Conservation (phyloP, 2,329 filamentous ascomycete species). For the Aureobasidium sp. region DNA sequence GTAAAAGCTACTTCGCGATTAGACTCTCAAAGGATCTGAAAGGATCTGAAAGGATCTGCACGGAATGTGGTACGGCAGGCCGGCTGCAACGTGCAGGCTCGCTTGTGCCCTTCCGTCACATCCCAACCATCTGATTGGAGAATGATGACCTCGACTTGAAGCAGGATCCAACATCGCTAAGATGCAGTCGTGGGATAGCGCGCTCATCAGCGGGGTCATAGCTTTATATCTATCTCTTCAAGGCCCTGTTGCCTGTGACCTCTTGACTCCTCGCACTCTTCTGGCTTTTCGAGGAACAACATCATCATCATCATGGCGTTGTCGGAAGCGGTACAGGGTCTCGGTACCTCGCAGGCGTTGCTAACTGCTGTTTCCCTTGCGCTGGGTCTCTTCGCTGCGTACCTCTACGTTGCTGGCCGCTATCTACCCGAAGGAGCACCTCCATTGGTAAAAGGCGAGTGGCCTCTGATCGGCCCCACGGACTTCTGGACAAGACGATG, state of each 20-base stretch:
- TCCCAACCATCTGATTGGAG: not conserved
- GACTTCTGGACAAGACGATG: constrained; percentile 41
- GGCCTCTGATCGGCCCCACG: constrained; percentile 38
- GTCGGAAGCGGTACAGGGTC: not conserved
- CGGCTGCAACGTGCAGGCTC: not conserved
- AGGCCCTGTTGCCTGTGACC: not conserved
- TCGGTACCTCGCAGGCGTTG: not conserved
- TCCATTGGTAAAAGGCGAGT: constrained; percentile 18
- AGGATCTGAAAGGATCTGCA: not conserved
- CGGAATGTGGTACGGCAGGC: not conserved
- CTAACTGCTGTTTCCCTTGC: not conserved
- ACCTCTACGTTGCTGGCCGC: constrained; percentile 18
- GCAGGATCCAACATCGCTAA: not conserved
- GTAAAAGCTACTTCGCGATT: not conserved
- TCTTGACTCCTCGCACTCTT: not conserved
- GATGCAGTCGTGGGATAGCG: not conserved
- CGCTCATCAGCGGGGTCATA: not conserved
- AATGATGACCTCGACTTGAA: not conserved
- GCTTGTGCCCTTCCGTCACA: not conserved
- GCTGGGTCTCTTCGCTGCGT: not conserved
- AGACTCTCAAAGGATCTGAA: not conserved
- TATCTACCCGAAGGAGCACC: constrained; percentile 23
- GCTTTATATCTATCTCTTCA: not conserved
- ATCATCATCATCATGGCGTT: not conserved
- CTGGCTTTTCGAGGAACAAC: not conserved